These are phyloP conservation scores for Saccharomyces pastorianus DNA, from an alignment of 1,139 yeast genomes.

Conservation along the genomic window DNA sequence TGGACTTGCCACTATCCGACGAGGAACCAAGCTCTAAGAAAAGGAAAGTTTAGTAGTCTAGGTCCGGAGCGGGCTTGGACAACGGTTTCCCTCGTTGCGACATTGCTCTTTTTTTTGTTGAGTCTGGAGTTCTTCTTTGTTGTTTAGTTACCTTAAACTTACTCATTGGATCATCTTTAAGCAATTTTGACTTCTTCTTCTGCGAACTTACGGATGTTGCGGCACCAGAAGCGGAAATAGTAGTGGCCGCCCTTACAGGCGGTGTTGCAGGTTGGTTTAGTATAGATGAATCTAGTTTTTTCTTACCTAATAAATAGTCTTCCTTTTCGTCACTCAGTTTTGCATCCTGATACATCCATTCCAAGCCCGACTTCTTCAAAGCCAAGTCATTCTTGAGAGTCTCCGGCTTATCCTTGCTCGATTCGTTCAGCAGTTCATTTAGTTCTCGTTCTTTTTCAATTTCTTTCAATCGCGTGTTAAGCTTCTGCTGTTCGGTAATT, in stretches of 20 bases:
- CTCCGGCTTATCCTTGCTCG: conserved; percentile 20
- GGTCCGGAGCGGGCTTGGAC: not conserved
- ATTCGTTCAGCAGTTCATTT: conserved; percentile 42
- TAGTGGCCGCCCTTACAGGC: not conserved
- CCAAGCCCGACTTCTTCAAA: conserved; percentile 44
- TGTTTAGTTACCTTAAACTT: conserved; percentile 10
- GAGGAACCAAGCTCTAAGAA: conserved; percentile 1
- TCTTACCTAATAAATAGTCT: conserved; percentile 45
- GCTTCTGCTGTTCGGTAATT: conserved; percentile 58
- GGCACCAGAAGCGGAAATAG: not conserved
- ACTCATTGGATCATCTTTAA: conserved; percentile 13
- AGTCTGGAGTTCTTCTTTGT: conserved; percentile 11
- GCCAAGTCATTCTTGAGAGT: conserved; percentile 36
- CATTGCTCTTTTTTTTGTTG: conserved; percentile 4
- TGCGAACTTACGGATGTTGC: not conserved
- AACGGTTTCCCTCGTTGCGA: not conserved
- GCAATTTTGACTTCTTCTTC: not conserved
- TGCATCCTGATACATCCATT: conserved; percentile 77
- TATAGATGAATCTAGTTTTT: conserved; percentile 37
- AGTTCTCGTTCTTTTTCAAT: conserved; percentile 57
- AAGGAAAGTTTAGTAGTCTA: conserved; percentile 1
- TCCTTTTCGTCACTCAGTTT: conserved; percentile 33
- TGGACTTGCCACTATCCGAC: not conserved
- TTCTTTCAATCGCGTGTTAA: conserved; percentile 59
- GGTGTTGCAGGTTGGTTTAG: conserved; percentile 7